Conservation (phyloP, 2,329 filamentous ascomycete species). For the Orbilia brochopaga region DNA sequence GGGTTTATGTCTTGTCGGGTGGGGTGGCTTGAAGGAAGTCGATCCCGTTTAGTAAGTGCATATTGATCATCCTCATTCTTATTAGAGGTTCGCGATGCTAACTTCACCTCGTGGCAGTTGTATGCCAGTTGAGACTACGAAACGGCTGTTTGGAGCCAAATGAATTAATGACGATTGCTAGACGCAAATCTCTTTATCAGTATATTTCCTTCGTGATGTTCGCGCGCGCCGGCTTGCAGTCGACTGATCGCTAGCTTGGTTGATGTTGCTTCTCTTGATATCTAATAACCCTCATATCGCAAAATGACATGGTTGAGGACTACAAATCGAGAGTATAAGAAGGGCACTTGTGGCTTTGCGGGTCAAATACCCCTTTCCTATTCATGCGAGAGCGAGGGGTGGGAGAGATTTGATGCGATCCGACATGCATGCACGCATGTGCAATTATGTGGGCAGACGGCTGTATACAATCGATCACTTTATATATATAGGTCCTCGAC, state of each 20-base stretch:
- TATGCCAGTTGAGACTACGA: conserved; percentile 34
- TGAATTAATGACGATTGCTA: conserved; percentile 20
- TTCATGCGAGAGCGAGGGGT: conserved; percentile 36
- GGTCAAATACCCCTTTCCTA: conserved; percentile 51
- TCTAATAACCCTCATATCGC: conserved; percentile 51
- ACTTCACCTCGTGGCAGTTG: conserved; percentile 52
- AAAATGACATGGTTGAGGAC: conserved; percentile 43
- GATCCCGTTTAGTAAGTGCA: conserved; percentile 81
- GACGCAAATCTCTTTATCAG: conserved; percentile 1
- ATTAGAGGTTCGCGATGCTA: neutral
- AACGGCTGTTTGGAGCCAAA: conserved; percentile 33
- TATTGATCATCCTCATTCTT: neutral
- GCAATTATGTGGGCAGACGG: neutral
- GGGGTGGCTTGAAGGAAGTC: conserved; percentile 76
- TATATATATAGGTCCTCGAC: too few species aligned
- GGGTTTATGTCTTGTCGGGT: conserved; percentile 81
- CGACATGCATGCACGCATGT: conserved; percentile 34
- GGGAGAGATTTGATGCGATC: conserved; percentile 50
- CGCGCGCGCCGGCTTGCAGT: conserved; percentile 8
- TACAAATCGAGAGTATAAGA: conserved; percentile 51
- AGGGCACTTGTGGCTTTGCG: conserved; percentile 21
- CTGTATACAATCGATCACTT: neutral
- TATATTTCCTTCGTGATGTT: conserved; percentile 20
- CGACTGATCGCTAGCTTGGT: too few species aligned
- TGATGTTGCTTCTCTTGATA: conserved; percentile 50